Base-by-base conservation (phyloP, 2,329 filamentous ascomycete species). In the Aspergillus sp. region DNA sequence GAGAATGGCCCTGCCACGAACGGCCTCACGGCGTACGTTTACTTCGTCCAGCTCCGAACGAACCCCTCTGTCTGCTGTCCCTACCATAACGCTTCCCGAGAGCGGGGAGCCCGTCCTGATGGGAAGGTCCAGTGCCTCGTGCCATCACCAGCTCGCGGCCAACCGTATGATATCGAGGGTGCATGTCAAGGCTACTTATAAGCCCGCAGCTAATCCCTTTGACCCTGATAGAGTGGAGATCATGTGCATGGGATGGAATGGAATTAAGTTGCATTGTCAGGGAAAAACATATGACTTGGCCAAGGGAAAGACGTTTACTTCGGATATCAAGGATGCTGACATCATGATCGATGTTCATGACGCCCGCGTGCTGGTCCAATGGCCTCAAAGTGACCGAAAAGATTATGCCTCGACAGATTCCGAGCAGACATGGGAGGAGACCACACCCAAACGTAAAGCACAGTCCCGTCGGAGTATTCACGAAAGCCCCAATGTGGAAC, bases 281-380 rank as follows among this genome's bases (percentile, higher is more conserved):
- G 92, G 92, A 59, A 88, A 89, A 66, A 90, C 91, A 3, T 94
- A 91, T 82, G 91, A 96, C 66, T 78, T 99, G 70, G 84, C 82
- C 65, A 97, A 96, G 80, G 92, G 90, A 17, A 92, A 96, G 73
- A 90, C 87, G 53, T 98, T 97, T 77, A 90, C 88, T 50, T 96
- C 92, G 60, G 91, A 96, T 77, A 93, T 92, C 30, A 91, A 93
- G 72, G 87, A 88, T 66, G 88, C 88, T 17, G 92, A 96, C 70
- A 92, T 99, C 75, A 96, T 99, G 87, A 81, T 99, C 64, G 93
- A 98, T 75, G 92, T 98, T 44, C 92, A 96, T 70, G 93, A 96
- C 73, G 89, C 92, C 57, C 90, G 95, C 64, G 92, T 98, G 48
- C 83, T 96, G 75, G 81, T 99, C 63, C 87, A 89, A 72, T 98